Evolutionary conservation across 2,329 filamentous ascomycete genomes (phyloP).

Genomic region (Phialophora macrospora): DNA sequence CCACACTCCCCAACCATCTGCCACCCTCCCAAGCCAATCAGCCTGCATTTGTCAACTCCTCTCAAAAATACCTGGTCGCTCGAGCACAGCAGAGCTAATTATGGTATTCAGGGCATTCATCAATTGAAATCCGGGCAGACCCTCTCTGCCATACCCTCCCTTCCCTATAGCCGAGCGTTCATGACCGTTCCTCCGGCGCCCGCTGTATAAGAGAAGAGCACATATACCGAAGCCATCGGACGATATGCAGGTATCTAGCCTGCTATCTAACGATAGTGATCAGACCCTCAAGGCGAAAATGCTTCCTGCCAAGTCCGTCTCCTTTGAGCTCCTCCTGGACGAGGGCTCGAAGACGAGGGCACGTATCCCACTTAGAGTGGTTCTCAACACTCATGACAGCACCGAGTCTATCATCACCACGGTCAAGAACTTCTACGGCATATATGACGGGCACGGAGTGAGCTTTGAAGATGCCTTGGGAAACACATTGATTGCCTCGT

Average conservation of each 20-base stretch:
- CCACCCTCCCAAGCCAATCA: neutral
- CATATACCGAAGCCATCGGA: constrained; percentile 44
- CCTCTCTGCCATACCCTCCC: constrained; percentile 2
- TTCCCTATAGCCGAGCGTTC: constrained; percentile 6
- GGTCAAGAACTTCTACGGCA: constrained; percentile 97
- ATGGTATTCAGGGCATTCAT: neutral
- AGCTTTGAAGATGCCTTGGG: constrained; percentile 92
- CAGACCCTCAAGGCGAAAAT: constrained; percentile 44
- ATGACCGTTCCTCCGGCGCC: constrained; percentile 5
- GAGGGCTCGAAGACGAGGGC: constrained; percentile 63
- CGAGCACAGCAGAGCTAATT: constrained; percentile 13
- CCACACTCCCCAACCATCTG: constrained; percentile 15
- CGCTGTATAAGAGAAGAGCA: constrained; percentile 17
- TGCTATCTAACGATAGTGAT: constrained; percentile 34
- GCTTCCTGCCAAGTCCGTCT: constrained; percentile 62
- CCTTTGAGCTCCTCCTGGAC: constrained; percentile 66
- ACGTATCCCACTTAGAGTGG: constrained; percentile 69
- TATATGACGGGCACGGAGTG: constrained; percentile 87
- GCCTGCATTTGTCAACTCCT: neutral
- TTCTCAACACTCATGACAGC: constrained; percentile 93
- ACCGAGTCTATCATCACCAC: constrained; percentile 98
- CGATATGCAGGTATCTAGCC: constrained; percentile 40
- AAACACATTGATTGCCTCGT: constrained; percentile 89
- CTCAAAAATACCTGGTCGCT: neutral
- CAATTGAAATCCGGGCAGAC: neutral